phyloP scores from a whole-genome alignment of 1,284 basidiomycete genomes.

The Fomitopsis pinicola region DNA sequence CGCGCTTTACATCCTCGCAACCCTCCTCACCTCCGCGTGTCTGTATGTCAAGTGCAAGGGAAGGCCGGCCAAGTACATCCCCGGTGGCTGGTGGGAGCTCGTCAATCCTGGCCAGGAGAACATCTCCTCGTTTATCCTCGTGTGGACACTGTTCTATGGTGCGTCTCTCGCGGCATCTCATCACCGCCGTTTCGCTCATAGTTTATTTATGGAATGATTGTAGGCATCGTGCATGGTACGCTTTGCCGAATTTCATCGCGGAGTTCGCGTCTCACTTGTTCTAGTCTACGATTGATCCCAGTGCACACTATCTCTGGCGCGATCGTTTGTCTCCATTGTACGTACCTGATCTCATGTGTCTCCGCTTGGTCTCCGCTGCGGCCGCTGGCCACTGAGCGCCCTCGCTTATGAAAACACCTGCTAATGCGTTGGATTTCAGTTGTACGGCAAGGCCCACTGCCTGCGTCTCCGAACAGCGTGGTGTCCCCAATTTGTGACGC shows the following conservation, averaged over 20 bases:
- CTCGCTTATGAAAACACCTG: neutral
- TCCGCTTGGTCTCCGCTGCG: neutral
- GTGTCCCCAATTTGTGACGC: neutral
- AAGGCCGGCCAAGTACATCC: constrained; percentile 52
- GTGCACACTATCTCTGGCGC: neutral
- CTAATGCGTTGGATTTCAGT: neutral
- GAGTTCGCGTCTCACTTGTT: constrained; percentile 8
- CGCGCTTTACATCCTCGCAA: constrained; percentile 67
- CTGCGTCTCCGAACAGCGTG: neutral
- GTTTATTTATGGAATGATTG: constrained; percentile 7
- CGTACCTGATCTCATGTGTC: neutral
- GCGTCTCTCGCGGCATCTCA: constrained; percentile 21
- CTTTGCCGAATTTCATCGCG: constrained; percentile 3
- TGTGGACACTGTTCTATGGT: constrained; percentile 90
- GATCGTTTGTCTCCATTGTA: neutral
- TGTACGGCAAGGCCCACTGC: neutral
- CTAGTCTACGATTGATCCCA: constrained; percentile 24
- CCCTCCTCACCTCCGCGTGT: constrained; percentile 59
- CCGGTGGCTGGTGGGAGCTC: constrained; percentile 60
- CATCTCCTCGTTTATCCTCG: constrained; percentile 79
- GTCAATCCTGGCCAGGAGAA: constrained; percentile 84
- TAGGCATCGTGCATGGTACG: constrained; percentile 27
- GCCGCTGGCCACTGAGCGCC: neutral
- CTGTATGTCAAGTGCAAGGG: constrained; percentile 72
- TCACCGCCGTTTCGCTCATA: neutral